phyloP scores from a whole-genome alignment of 2,329 filamentous ascomycete genomes.

The Diplodia mutila region DNA sequence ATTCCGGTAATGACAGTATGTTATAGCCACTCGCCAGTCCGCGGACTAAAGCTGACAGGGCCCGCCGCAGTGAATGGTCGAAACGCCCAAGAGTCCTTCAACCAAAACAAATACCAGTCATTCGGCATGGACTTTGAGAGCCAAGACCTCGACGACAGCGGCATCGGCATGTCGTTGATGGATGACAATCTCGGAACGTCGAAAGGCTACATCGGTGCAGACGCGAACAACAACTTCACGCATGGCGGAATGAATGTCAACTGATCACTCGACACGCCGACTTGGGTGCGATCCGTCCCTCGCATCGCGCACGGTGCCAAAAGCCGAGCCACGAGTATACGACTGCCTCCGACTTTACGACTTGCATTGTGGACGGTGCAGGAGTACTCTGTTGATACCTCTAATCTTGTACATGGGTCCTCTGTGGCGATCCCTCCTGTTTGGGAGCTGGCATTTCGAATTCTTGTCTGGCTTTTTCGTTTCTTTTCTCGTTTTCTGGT shows the following conservation, averaged over 20 bases:
- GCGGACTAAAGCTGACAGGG: conserved; percentile 21
- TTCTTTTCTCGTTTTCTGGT: not conserved
- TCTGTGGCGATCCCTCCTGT: not conserved
- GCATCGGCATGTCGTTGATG: conserved; percentile 29
- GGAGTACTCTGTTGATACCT: conserved; percentile 22
- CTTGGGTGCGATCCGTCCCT: not conserved
- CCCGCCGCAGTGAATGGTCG: conserved; percentile 16
- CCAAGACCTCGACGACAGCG: conserved; percentile 28
- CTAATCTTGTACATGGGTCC: conserved; percentile 25
- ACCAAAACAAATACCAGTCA: conserved; percentile 24
- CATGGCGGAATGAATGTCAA: conserved; percentile 24
- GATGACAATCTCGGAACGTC: conserved; percentile 26
- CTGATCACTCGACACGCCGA: not conserved
- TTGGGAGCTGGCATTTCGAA: not conserved
- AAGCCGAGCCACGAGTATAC: conserved; percentile 21
- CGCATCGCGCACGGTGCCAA: not conserved
- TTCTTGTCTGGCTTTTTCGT: not conserved
- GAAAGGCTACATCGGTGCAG: conserved; percentile 20
- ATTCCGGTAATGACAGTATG: conserved; percentile 25
- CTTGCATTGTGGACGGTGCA: conserved; percentile 22
- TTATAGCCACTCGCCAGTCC: conserved; percentile 13
- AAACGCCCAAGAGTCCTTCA: conserved; percentile 20
- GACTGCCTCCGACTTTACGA: conserved; percentile 25
- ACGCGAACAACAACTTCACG: conserved; percentile 8
- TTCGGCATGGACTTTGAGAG: conserved; percentile 25